Evolutionary conservation across 768 basidiomycete genomes (phyloP), one percentile per base, ranked within the genome.

Genomic region (Favolaschia claudopus): DNA sequence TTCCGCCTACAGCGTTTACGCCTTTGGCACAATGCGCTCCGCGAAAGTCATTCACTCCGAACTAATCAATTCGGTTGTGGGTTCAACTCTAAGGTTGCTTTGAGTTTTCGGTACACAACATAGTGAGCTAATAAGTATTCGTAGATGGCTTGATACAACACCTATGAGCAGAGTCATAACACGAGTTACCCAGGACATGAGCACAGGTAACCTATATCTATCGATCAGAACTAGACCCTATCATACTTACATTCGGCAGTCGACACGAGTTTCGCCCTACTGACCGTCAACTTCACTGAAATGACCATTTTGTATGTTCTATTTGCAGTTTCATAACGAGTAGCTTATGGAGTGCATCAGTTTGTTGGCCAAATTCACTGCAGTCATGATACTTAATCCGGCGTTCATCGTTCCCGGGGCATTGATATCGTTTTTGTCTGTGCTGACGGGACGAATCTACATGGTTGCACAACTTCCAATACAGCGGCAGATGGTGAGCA

Each of bases 401-500:
- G 50, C 72, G 4, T 82, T 82, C 66, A 56, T 78, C 27, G 19
- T 79, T 1, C 79, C 80, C 1, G 77, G 79, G 5, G 36, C 73
- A 27, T 20, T 71, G 8, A 64, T 82, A 12, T 67, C 70, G 7
- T 44, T 75, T 9, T 17, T 82, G 7, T 85, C 83, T 2, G 74
- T 62, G n/a, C 69, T 77, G 59, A 62, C 78, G 15, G 83, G 82
- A 28, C 76, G 79, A 33, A 67, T 85, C 14, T 86, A 86, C 67
- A 83, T 86, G 65, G 77, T 77, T 57, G 81, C 82, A 5, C 85
- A 87, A 60, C 73, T 86, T 15, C 76, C 79, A 13, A 79, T 85
- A 58, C 86, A 86, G 72, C 76, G 85, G 19, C 82, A 85, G 68
- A 80, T 82, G 81, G 82, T 79, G 82, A 81, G 50, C 75, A 77